These are phyloP conservation scores for Vigna trinervia DNA, from an alignment of 306 rosid genomes.

Conservation along the genomic window DNA sequence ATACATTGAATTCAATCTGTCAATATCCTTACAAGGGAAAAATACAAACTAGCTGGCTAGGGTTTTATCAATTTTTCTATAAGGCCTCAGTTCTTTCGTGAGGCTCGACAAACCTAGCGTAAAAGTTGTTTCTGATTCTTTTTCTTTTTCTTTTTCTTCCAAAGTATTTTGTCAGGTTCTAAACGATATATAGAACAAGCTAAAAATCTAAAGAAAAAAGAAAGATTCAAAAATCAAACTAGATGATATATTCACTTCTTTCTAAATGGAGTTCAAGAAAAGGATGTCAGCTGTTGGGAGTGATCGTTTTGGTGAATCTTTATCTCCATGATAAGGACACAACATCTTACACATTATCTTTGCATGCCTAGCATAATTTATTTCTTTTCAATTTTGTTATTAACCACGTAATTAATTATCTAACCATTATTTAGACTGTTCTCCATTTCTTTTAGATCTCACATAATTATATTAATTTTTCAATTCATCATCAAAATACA, in stretches of 20 bases:
- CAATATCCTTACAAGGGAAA: not conserved
- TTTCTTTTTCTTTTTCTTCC: not conserved
- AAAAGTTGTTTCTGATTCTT: not conserved
- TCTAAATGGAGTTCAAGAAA: not conserved
- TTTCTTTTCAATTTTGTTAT: too few relatives aligned
- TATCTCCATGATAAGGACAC: conserved; percentile 13
- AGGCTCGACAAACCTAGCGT: not conserved
- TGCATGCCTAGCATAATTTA: too few relatives aligned
- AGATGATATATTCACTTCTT: not conserved
- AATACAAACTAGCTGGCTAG: not conserved
- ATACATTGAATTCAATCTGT: conserved; percentile 21
- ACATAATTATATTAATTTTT: too few relatives aligned
- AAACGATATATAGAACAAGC: not conserved
- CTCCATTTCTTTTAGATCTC: too few relatives aligned
- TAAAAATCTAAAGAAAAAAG: not conserved
- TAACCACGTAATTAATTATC: too few relatives aligned
- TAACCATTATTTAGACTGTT: too few relatives aligned
- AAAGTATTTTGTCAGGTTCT: not conserved
- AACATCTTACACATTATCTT: conserved; percentile 3
- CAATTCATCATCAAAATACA: not conserved
- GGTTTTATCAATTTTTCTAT: not conserved
- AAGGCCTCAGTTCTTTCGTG: not conserved
- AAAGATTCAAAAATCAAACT: not conserved
- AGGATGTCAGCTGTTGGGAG: conserved; percentile 25
- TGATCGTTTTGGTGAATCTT: conserved; percentile 4